Evolutionary conservation across 2,329 filamentous ascomycete species (phyloP), one percentile per base, ranked within the genome.

Genomic region (Chalara sp.): DNA sequence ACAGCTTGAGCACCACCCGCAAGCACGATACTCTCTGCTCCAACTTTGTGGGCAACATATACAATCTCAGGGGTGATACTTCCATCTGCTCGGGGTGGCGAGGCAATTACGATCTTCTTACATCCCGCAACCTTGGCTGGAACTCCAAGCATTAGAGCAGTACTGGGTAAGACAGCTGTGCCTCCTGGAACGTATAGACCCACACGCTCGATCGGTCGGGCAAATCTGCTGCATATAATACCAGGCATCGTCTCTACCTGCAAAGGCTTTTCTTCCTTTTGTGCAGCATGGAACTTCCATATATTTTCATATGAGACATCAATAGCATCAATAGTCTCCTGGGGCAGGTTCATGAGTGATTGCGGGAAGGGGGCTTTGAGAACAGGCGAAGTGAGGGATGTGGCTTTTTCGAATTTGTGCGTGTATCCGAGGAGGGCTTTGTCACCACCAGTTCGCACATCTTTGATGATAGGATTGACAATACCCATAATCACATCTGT

Each of bases 121-220:
- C 93, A 99, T 29, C 93, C 93, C 29, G 93, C 93, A 6, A 97
- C 93, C 87, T 95, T 95, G 53, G 93, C 93, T 6, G 93, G 93
- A 5, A 99, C 93, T 65, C 93, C 93, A 49, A 99, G 80, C 93
- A 99, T 99, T 58, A 99, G 84, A 3, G 93, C 93, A 6, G 93
- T 97, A 50, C 90, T 96, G 10, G 93, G 93, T 40, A 99, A 77
- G n/a, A 99, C 93, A 1, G 93, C 93, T 1, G 93, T 99, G 55
- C 93, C 93, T 51, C 93, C 93, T 6, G 93, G 93, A 12, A 99
- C 86, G 69, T 99, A 99, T 5, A 96, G 76, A 56, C 93, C 93
- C n/a, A 99, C 93, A 37, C 90, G 80, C 70, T 97, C 93, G 57
- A 99, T 97, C 0, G 93, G 86, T 21, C 93, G 80, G 10, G 84